Percentiles rank a stretch among this genome's conserved stretches.
phyloP scores from a whole-genome alignment of 2,329 filamentous ascomycete genomes.

The Nemania bipapillata region DNA sequence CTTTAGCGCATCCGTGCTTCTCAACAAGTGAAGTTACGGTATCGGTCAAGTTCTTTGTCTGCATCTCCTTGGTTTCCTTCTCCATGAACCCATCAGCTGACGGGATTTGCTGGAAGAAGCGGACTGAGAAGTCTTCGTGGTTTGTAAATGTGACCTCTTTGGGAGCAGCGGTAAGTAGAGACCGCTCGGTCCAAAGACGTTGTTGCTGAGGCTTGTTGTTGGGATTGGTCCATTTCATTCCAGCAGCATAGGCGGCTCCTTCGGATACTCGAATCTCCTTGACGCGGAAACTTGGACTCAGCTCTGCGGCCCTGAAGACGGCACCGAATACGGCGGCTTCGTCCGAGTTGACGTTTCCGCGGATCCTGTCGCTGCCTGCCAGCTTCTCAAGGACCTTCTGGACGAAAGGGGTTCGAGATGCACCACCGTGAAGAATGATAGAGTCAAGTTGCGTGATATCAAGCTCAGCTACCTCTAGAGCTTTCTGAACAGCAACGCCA shows the following conservation, averaged over 20 bases:
- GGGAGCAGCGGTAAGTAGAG: conserved; percentile 75
- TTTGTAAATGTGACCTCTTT: conserved; percentile 89
- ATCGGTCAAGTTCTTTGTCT: conserved; percentile 86
- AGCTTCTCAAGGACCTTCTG: conserved; percentile 86
- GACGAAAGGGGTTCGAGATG: conserved; percentile 90
- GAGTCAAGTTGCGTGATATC: conserved; percentile 82
- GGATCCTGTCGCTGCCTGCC: conserved; percentile 80
- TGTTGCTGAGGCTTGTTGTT: conserved; percentile 79
- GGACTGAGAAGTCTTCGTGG: conserved; percentile 81
- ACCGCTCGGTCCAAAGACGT: conserved; percentile 82
- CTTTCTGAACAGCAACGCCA: conserved; percentile 73
- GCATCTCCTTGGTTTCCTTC: conserved; percentile 71
- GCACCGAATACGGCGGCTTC: conserved; percentile 96
- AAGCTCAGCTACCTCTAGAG: conserved; percentile 78
- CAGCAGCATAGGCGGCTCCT: conserved; percentile 75
- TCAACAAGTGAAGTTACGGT: conserved; percentile 82
- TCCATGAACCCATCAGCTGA: conserved; percentile 61
- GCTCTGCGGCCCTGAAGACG: conserved; percentile 88
- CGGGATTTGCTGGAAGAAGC: conserved; percentile 78
- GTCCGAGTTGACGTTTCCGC: conserved; percentile 95
- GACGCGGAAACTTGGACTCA: conserved; percentile 95
- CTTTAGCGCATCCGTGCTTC: conserved; percentile 78
- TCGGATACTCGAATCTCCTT: conserved; percentile 94
- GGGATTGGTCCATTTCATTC: conserved; percentile 77
- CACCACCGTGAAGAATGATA: conserved; percentile 91